A percentile compares a stretch with the other conserved stretches of the same genome.
These are phyloP conservation scores for Neodidymelliopsis sp. DNA, from an alignment of 2,329 filamentous ascomycete species.

Conservation along the genomic window DNA sequence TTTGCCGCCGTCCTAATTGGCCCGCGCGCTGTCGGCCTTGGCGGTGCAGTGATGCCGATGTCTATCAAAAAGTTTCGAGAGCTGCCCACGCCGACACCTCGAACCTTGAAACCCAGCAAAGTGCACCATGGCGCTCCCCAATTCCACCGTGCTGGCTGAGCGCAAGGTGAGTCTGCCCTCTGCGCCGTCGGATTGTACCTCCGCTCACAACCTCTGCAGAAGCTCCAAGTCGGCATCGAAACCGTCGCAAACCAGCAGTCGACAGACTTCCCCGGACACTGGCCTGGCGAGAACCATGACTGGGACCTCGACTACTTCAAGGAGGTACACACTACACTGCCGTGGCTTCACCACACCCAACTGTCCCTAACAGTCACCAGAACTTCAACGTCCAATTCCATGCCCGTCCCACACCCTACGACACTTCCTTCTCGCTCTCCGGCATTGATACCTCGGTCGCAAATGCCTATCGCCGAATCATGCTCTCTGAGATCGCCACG, in stretches of 20 bases:
- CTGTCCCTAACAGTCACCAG: constrained; percentile 43
- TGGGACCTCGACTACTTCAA: constrained; percentile 80
- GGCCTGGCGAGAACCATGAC: constrained; percentile 82
- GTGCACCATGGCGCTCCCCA: constrained; percentile 53
- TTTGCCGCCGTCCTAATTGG: constrained; percentile 35
- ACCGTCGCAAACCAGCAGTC: constrained; percentile 89
- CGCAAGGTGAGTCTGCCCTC: constrained; percentile 62
- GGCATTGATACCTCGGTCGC: constrained; percentile 92
- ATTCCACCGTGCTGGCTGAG: constrained; percentile 63
- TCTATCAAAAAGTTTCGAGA: constrained; percentile 11
- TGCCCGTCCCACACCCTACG: constrained; percentile 72
- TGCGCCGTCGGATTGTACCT: neutral
- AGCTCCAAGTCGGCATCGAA: constrained; percentile 86
- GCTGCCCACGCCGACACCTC: constrained; percentile 25
- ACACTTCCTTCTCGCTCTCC: constrained; percentile 88
- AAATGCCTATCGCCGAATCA: constrained; percentile 96
- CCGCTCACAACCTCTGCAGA: constrained; percentile 58
- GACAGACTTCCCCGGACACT: constrained; percentile 91
- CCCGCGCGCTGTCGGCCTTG: constrained; percentile 33
- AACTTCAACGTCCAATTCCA: constrained; percentile 82
- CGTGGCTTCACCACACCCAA: neutral
- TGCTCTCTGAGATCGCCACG: constrained; percentile 92
- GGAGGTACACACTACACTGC: constrained; percentile 50
- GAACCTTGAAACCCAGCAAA: constrained; percentile 12
- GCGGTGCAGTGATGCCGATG: constrained; percentile 19